Evolutionary conservation across 331 rosid genomes (phyloP).

Genomic region (Stylosanthes scabra): DNA sequence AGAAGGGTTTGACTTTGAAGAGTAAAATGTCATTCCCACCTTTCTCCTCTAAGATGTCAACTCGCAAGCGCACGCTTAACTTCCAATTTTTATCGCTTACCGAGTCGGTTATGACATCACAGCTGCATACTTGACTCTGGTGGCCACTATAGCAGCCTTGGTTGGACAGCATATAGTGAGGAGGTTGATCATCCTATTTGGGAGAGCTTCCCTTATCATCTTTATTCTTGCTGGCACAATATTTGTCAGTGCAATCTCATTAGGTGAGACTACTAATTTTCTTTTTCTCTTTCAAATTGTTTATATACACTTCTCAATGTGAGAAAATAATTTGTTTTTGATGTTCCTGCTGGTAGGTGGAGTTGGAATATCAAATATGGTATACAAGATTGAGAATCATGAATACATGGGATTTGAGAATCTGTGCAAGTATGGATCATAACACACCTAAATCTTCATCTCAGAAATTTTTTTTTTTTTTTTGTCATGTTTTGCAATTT

Average conservation of each 20-base stretch:
- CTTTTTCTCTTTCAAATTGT: too few relatives aligned
- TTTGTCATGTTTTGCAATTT: not conserved
- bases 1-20: too few relatives aligned
- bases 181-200: slow-evolving; percentile 61
- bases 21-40: too few relatives aligned
- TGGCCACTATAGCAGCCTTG: slow-evolving; percentile 82
- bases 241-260: slow-evolving; percentile 78
- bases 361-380: slow-evolving; percentile 78
- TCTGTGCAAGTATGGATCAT: slow-evolving; percentile 66
- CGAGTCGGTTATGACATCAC: slow-evolving; percentile 27
- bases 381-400: slow-evolving; percentile 54
- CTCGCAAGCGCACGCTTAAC: too few relatives aligned
- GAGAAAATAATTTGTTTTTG: too few relatives aligned
- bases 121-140: slow-evolving; percentile 70
- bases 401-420: slow-evolving; percentile 95
- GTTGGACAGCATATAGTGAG: slow-evolving; percentile 88
- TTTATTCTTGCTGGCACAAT: slow-evolving; percentile 80
- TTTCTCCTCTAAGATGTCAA: not conserved
- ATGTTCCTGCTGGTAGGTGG: slow-evolving; percentile 66
- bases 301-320: not conserved
- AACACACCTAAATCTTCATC: not conserved
- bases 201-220: slow-evolving; percentile 91
- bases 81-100: not conserved
- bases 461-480: slow-evolving; percentile 21
- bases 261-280: too few relatives aligned